phyloP scores from a whole-genome alignment of 495 filamentous ascomycete species.

The Trichoderma erinaceum region DNA sequence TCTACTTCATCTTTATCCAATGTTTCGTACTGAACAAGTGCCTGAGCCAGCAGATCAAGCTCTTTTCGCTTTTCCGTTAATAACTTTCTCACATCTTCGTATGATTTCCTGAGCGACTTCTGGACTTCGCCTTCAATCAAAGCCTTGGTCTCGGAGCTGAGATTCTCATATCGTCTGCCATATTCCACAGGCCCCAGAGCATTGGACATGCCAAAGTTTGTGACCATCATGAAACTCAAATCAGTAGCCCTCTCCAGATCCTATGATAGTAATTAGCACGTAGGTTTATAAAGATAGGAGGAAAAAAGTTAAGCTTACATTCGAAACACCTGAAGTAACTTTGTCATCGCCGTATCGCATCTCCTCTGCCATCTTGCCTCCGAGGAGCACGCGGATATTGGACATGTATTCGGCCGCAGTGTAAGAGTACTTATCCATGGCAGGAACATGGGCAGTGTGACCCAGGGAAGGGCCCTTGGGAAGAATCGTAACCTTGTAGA shows the following conservation, averaged over 20 bases:
- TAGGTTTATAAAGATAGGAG: neutral
- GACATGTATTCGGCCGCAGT: constrained; percentile 68
- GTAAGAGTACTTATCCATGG: constrained; percentile 82
- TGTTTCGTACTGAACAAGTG: constrained; percentile 90
- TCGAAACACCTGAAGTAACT: constrained; percentile 75
- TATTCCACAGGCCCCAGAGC: constrained; percentile 87
- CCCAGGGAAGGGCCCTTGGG: constrained; percentile 81
- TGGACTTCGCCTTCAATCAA: constrained; percentile 83
- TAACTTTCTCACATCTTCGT: constrained; percentile 64
- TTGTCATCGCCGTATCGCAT: constrained; percentile 81
- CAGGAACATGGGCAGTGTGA: constrained; percentile 74
- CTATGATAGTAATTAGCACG: constrained; percentile 37
- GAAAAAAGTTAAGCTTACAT: constrained; percentile 44
- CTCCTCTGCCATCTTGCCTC: constrained; percentile 92
- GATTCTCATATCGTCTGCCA: constrained; percentile 62
- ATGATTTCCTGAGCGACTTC: constrained; percentile 73
- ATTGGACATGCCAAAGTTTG: constrained; percentile 79
- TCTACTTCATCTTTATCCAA: constrained; percentile 82
- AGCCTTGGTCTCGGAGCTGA: constrained; percentile 78
- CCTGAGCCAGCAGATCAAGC: constrained; percentile 78
- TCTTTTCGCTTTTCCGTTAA: constrained; percentile 68
- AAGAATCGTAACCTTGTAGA: constrained; percentile 97
- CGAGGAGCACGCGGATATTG: constrained; percentile 75
- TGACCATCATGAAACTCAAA: constrained; percentile 79
- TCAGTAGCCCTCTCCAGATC: constrained; percentile 77